phyloP scores from a whole-genome alignment of 2,329 filamentous ascomycete species.

The Leptographium wingfieldii region DNA sequence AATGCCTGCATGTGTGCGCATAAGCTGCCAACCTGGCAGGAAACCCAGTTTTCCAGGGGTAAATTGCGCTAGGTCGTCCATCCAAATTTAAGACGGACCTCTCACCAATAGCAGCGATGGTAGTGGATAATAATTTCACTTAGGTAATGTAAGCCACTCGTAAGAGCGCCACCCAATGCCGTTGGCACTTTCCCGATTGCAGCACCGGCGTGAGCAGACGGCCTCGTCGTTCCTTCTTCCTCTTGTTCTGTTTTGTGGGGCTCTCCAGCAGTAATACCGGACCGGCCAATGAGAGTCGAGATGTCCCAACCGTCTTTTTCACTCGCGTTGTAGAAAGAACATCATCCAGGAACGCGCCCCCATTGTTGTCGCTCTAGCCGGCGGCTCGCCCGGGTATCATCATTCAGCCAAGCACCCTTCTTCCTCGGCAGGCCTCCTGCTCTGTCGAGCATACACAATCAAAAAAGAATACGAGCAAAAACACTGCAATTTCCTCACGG shows the following conservation, averaged over 20 bases:
- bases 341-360: background rate
- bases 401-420: background rate
- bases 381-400: background rate
- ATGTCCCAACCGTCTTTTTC: background rate
- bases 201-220: background rate
- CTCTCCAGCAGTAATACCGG: background rate
- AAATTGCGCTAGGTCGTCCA: background rate
- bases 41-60: constrained; percentile 13
- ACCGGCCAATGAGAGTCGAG: background rate
- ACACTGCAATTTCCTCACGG: background rate
- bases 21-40: background rate
- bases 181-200: background rate
- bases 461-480: background rate
- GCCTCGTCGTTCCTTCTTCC: background rate
- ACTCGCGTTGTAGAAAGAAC: background rate
- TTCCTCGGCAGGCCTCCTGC: background rate
- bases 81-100: constrained; percentile 9
- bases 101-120: background rate
- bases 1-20: background rate
- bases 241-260: constrained; percentile 4
- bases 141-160: background rate
- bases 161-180: background rate
- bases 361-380: background rate
- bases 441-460: too few species aligned
- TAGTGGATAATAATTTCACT: background rate